Base-by-base conservation (phyloP, 2,329 filamentous ascomycete species). In the Alternaria sp. region DNA sequence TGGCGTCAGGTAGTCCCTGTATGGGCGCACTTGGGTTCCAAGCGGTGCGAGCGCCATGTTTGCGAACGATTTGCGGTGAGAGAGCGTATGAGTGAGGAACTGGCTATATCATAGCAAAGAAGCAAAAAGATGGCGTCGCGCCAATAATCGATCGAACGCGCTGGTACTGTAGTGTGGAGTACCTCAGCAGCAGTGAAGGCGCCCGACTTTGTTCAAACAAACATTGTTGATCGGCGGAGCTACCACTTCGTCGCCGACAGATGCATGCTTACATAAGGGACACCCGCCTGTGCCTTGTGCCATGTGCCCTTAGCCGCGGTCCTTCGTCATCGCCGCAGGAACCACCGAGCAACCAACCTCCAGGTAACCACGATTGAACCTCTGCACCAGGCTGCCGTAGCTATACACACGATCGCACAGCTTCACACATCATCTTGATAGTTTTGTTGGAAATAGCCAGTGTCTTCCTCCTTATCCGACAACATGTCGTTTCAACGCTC, bases 401-500 rank as follows among this genome's bases (percentile, higher is more conserved):
- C 18, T 9, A 41, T 42, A 26, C 58, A 18, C 47, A 12, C 32
- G 38, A 51, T 65, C 65, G 64, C 65, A 51, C 58, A 47, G 7
- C 34, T 39, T 22, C 7, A 36, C 8, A 28, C 51, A 32, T 36
- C 16, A 12, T 3, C 3, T 2, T 16, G 12, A 34, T 20, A 28
- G n/a, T 20, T 22, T 16, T 24, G 3, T 34, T 11, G 28, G 16
- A 34, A n/a, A 12, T 3, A 2, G 7, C 22, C 16, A 38, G 16
- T 43, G 22, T 16, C 26, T 12, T 20, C 2, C 32, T 36, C 44
- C 39, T 26, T 49, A 38, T 57, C 54, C 42, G 44, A 16, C 57
- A 62, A 24, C 64, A 98, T 98, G 94, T 97, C 94, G 18, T 98
- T 95, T 81, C 91, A 97, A 78, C 91, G 92, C 70, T 86, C 95